Evolutionary conservation across 2,329 filamentous ascomycete genomes (phyloP).

Genomic region (Zymoseptoria passerinii): DNA sequence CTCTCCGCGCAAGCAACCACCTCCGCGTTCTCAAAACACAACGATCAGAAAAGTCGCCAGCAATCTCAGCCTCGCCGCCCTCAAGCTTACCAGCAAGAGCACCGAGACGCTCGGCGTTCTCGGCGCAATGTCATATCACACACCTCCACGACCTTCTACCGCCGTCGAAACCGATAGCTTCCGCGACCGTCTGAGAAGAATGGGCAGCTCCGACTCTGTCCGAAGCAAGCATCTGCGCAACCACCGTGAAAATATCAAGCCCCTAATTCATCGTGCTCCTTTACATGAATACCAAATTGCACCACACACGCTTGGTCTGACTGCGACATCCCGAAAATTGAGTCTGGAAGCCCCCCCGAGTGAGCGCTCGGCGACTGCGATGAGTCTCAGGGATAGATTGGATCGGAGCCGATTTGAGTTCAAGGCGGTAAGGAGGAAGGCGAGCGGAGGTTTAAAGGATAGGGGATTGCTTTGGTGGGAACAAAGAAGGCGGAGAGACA

Average conservation of each 20-base stretch:
- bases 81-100: slow-evolving; percentile 14
- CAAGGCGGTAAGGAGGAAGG: slow-evolving; percentile 25
- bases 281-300: slow-evolving; percentile 10
- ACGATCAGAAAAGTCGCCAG: slow-evolving; percentile 19
- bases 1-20: slow-evolving; percentile 37
- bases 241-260: slow-evolving; percentile 5
- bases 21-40: slow-evolving; percentile 9
- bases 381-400: slow-evolving; percentile 22
- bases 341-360: slow-evolving; percentile 9
- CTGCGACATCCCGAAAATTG: slow-evolving; percentile 12
- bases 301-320: slow-evolving; percentile 20
- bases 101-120: slow-evolving; percentile 14
- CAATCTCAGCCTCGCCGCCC: slow-evolving; percentile 18
- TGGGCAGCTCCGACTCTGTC: slow-evolving; percentile 25
- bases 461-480: slow-evolving; percentile 19
- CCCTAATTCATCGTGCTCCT: background rate
- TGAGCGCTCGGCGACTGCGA: slow-evolving; percentile 16
- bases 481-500: slow-evolving; percentile 9
- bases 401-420: slow-evolving; percentile 30
- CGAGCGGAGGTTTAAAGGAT: slow-evolving; percentile 21
- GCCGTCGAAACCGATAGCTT: slow-evolving; percentile 9
- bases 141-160: slow-evolving; percentile 12
- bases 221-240: slow-evolving; percentile 14
- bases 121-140: slow-evolving; percentile 20
- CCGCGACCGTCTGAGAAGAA: slow-evolving; percentile 18